Evolutionary conservation across 257 asterid genomes (phyloP), one percentile per base, ranked within the genome.

Genomic region (Nemophila menziesii): DNA sequence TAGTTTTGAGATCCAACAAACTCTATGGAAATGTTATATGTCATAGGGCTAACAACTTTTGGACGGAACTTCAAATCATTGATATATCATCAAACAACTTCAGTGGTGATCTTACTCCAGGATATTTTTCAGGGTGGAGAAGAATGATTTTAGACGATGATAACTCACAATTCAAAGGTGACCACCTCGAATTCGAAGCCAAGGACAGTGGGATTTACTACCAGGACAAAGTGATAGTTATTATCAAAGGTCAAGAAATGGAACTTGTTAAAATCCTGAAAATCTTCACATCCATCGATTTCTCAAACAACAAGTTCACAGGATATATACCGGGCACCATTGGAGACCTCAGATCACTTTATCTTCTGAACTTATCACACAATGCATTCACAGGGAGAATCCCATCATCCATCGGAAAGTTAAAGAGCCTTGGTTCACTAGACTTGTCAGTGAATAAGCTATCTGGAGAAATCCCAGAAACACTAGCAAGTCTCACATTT

Each of bases 151-250:
- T n/a, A 2, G 3, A 20, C 6, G 19, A 42, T 23, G 10, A 24
- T 5, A 54, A 22, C 18, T 20, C 44, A 26, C 52, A 37, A 36
- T 55, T 29, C 20, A 1, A 22, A 18, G 17, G 22, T 27, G 51
- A 55, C 38, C 62, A 55, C 48, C 40, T 68, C 47, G 43, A 16
- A 19, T 60, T 44, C 11, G 33, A 3, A 6, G 36, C 65, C 24
- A 7, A 23, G 2, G 22, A 67, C 56, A 66, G 20, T 24, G 20
- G 45, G 12, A 43, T 54, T 0, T 65, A 74, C 63, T 78, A 77
- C 43, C 80, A 78, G 67, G 90, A 78, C 38, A 52, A 75, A 0
- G 78, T 74, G 33, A 68, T 60, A 11, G 50, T 74, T 19, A 72
- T 78, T 55, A 16, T 55, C 41, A 74, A 77, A 67, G 85, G 93